These are phyloP conservation scores for Casuarina equisetifolia DNA, from an alignment of 306 rosid genomes.

Conservation along the genomic window DNA sequence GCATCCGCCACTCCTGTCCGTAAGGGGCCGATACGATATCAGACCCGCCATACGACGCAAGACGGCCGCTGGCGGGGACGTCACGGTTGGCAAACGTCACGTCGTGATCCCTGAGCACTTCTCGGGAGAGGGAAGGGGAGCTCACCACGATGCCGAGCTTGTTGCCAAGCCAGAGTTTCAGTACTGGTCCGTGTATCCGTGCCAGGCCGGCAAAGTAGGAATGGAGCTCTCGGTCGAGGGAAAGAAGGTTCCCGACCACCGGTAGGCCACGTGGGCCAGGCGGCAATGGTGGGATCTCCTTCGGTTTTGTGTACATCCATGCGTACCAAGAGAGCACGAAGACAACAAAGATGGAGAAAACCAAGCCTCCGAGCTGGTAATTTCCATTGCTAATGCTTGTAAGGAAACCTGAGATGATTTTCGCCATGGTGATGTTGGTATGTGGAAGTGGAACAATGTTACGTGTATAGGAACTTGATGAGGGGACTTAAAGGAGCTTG, in stretches of 20 bases:
- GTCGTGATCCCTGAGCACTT: constrained; percentile 65
- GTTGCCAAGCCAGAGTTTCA: constrained; percentile 64
- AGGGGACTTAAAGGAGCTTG: no score
- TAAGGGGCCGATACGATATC: constrained; percentile 71
- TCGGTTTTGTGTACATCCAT: constrained; percentile 13
- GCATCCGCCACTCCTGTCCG: constrained; percentile 81
- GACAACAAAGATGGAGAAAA: constrained; percentile 14
- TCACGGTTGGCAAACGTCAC: constrained; percentile 74
- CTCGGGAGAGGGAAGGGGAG: constrained; percentile 52
- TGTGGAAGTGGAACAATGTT: no score
- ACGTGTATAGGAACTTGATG: no score
- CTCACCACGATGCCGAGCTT: constrained; percentile 47
- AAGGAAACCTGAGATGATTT: background rate
- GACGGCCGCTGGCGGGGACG: constrained; percentile 45
- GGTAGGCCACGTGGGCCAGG: constrained; percentile 79
- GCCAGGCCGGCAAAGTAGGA: constrained; percentile 55
- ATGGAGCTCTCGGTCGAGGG: constrained; percentile 73
- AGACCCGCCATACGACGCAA: constrained; percentile 44
- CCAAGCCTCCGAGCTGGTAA: background rate
- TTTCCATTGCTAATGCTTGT: background rate
- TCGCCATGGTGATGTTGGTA: background rate
- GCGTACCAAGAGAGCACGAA: constrained; percentile 4
- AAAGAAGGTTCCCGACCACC: constrained; percentile 61
- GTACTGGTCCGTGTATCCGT: constrained; percentile 52
- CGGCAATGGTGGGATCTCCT: constrained; percentile 27